A percentile compares a stretch with the other conserved stretches of the same genome.
phyloP scores from a whole-genome alignment of 306 rosid species.

The Trifolium pratense region DNA sequence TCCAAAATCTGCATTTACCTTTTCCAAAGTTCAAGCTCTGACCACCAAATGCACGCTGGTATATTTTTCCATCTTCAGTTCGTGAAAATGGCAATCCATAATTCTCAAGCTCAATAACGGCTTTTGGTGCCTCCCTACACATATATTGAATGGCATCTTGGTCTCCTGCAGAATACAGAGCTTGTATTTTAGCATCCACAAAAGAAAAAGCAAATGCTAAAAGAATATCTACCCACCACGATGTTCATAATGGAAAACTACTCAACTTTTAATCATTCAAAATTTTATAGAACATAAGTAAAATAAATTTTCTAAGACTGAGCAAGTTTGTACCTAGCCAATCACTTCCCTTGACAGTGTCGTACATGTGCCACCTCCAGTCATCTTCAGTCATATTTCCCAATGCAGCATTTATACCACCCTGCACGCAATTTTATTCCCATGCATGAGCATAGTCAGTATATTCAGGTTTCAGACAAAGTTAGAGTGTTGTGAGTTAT shows the following conservation, averaged over 20 bases:
- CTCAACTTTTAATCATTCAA: constrained; percentile 3
- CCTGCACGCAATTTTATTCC: constrained; percentile 51
- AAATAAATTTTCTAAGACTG: background rate
- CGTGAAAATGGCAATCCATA: constrained; percentile 92
- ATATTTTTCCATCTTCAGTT: constrained; percentile 86
- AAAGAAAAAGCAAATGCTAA: background rate
- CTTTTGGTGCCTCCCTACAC: constrained; percentile 97
- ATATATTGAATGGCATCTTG: constrained; percentile 97
- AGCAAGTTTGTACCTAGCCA: constrained; percentile 66
- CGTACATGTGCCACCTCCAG: constrained; percentile 99
- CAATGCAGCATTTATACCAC: constrained; percentile 95
- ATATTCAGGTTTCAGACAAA: background rate
- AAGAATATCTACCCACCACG: too few species aligned
- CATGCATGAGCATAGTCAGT: constrained; percentile 22
- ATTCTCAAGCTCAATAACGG: constrained; percentile 92
- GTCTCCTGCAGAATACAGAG: constrained; percentile 64
- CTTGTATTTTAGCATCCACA: constrained; percentile 34
- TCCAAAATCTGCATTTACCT: constrained; percentile 54
- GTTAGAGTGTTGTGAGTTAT: background rate
- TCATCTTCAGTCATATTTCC: constrained; percentile 96
- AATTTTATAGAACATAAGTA: background rate
- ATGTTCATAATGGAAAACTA: background rate
- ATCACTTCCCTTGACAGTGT: constrained; percentile 95
- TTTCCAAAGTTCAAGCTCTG: constrained; percentile 93
- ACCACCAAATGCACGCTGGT: constrained; percentile 98